Conservation (phyloP, 2,329 filamentous ascomycete genomes). For the Botrytis aclada region DNA sequence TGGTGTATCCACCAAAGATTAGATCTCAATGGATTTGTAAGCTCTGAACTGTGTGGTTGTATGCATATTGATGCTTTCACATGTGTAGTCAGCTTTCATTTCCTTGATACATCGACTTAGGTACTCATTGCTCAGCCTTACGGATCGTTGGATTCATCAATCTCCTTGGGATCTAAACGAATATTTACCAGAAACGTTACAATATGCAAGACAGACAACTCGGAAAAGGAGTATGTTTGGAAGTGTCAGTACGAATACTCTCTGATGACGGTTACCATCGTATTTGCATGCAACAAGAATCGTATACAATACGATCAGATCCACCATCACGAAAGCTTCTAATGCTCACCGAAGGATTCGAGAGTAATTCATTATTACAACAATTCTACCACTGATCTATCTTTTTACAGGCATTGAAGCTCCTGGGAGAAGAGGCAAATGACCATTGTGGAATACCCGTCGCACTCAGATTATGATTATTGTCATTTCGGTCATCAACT, state of each 20-base stretch:
- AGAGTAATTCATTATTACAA: background rate
- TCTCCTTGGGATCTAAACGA: background rate
- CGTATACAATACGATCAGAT: background rate
- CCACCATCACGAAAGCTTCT: background rate
- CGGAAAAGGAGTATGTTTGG: background rate
- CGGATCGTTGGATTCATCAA: background rate
- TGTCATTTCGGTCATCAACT: background rate
- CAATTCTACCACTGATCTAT: background rate
- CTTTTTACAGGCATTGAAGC: background rate
- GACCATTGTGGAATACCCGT: background rate
- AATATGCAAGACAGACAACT: background rate
- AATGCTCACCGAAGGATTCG: background rate
- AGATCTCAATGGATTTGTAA: constrained; percentile 11
- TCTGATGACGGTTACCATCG: background rate
- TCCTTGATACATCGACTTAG: background rate
- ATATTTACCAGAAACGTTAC: constrained; percentile 1
- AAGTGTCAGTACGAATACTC: background rate
- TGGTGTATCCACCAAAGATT: background rate
- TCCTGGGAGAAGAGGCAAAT: constrained; percentile 1
- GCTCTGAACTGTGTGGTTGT: background rate
- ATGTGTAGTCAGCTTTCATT: constrained; percentile 2
- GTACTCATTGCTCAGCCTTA: constrained; percentile 8
- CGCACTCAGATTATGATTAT: background rate
- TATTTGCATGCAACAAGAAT: background rate
- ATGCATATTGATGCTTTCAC: constrained; percentile 6